Evolutionary conservation across 805 yeast species (phyloP), one percentile per base, ranked within the genome.

Genomic region (Kazachstania viticola): DNA sequence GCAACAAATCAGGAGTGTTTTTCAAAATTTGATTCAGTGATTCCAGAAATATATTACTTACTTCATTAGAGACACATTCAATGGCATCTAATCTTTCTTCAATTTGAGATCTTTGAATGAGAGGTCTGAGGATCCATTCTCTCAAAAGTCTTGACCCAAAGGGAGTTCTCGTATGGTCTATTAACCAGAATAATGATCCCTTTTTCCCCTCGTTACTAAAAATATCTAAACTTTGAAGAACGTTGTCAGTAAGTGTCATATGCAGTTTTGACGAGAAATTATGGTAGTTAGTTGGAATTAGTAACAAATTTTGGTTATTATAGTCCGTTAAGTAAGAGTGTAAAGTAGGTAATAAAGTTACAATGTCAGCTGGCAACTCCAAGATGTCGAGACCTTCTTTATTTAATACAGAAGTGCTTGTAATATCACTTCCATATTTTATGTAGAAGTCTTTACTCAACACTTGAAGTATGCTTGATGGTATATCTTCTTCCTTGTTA

Each of bases 181-280:
- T 44, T 2, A 83, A 60, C 85, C 93, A 82, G 12, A 81, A 51
- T 11, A 88, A 57, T 0, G 95, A 73, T 0, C 96, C 97, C 21
- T 64, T 56, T 7, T 61, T 61, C 4, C 64, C 58, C 9, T 58
- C 51, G 39, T 74, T 74, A 0, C 91, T 73, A 45, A 81, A 83
- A 1, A 91, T 68, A 46, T 91, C 96, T 14, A 91, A 58, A 27
- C 80, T 74, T 21, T 67, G 65, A 4, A 91, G 42, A 0, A 94
- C 75, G 44, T 70, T 74, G 2, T 78, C 69, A 33, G 79, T 77
- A 11, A 75, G 54, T 61, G 74, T 60, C 68, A 71, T 72, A 29
- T 62, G 64, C 11, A 62, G 21, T 19, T 41, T 44, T 2, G 48
- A 42, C 13, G 22, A 19, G 30, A 84, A 84, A 3, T 65, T 57